Conservation (phyloP, 2,329 filamentous ascomycete genomes). For the Aspergillus awamori region DNA sequence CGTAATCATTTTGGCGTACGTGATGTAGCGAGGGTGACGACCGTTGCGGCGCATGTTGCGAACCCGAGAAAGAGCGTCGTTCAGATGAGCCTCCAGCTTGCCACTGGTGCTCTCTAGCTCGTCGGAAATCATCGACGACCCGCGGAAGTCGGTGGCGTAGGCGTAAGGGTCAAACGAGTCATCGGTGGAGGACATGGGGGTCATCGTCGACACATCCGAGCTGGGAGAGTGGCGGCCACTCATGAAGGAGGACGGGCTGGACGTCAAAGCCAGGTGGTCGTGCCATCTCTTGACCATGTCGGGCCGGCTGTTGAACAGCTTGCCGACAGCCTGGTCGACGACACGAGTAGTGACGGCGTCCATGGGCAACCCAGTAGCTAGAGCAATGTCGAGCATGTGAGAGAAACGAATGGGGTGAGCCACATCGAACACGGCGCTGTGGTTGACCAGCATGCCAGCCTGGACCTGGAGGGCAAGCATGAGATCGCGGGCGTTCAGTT, state of each 20-base stretch:
- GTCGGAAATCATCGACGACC: slow-evolving; percentile 86
- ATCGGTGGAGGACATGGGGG: slow-evolving; percentile 66
- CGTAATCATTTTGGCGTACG: slow-evolving; percentile 92
- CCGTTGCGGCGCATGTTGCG: slow-evolving; percentile 91
- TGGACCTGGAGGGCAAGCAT: slow-evolving; percentile 65
- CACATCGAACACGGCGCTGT: slow-evolving; percentile 52
- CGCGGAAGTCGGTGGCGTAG: slow-evolving; percentile 87
- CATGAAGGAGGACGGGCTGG: slow-evolving; percentile 51
- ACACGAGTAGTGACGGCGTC: slow-evolving; percentile 59
- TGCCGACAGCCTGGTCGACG: slow-evolving; percentile 61
- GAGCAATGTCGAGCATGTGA: slow-evolving; percentile 62
- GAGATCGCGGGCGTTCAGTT: slow-evolving; percentile 55
- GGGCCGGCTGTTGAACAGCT: slow-evolving; percentile 51
- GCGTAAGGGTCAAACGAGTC: slow-evolving; percentile 91
- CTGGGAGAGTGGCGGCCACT: slow-evolving; percentile 44
- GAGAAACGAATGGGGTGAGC: slow-evolving; percentile 63
- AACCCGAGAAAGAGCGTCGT: slow-evolving; percentile 80
- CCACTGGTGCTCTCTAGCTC: slow-evolving; percentile 80
- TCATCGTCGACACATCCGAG: slow-evolving; percentile 54
- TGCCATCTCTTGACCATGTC: slow-evolving; percentile 60
- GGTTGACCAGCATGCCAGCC: slow-evolving; percentile 49
- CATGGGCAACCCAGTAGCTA: slow-evolving; percentile 56
- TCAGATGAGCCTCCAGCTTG: slow-evolving; percentile 71
- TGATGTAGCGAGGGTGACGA: slow-evolving; percentile 91
- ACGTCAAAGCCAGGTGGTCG: slow-evolving; percentile 51